These are phyloP conservation scores for Helminthosporium solani DNA, from an alignment of 2,329 filamentous ascomycete species.

Conservation along the genomic window DNA sequence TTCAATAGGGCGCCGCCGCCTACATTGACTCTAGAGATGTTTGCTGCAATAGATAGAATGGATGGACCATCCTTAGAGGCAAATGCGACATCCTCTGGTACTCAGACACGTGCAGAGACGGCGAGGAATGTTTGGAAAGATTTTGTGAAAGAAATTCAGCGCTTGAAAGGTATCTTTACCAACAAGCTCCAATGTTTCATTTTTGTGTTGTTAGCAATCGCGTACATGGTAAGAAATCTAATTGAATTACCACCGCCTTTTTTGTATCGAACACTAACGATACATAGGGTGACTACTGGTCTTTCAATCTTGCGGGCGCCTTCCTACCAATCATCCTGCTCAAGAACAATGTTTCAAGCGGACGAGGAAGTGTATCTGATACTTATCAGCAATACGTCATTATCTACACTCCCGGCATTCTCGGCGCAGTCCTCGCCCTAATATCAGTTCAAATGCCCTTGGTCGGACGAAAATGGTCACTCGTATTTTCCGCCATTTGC, in stretches of 20 bases:
- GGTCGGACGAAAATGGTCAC: constrained; percentile 30
- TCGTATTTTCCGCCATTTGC: constrained; percentile 29
- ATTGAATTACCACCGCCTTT: background rate
- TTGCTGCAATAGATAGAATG: constrained; percentile 24
- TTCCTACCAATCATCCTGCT: constrained; percentile 31
- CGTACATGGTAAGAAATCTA: constrained; percentile 22
- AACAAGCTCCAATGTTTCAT: constrained; percentile 27
- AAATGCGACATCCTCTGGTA: background rate
- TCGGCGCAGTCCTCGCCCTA: constrained; percentile 27
- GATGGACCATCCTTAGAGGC: constrained; percentile 3
- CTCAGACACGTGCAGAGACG: constrained; percentile 15
- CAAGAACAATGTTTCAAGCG: constrained; percentile 30
- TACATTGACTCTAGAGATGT: constrained; percentile 26
- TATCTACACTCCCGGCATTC: constrained; percentile 31
- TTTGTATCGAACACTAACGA: background rate
- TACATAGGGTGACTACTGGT: constrained; percentile 32
- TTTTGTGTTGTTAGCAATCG: constrained; percentile 27
- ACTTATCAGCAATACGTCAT: constrained; percentile 35
- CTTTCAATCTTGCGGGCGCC: constrained; percentile 29
- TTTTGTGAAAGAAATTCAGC: constrained; percentile 24
- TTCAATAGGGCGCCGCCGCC: constrained; percentile 29
- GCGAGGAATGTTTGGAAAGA: constrained; percentile 23
- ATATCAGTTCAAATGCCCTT: constrained; percentile 28
- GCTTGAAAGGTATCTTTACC: constrained; percentile 30
- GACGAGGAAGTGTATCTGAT: constrained; percentile 22